These are phyloP conservation scores for Balansia obtecta DNA, from an alignment of 2,329 filamentous ascomycete species.

Conservation along the genomic window DNA sequence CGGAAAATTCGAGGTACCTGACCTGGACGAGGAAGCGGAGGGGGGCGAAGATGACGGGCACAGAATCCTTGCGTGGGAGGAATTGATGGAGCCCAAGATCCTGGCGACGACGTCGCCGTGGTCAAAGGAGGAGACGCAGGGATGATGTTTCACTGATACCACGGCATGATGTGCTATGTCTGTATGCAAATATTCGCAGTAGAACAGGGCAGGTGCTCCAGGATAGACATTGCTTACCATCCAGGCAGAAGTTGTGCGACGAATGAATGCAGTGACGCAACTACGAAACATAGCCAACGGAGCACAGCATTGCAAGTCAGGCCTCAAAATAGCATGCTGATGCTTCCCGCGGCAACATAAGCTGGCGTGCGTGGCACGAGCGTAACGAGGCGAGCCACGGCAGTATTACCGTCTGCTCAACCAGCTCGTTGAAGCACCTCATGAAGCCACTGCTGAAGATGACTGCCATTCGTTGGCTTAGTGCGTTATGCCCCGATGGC, in stretches of 20 bases:
- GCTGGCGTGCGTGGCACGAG: too few relatives aligned
- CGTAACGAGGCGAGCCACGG: too few relatives aligned
- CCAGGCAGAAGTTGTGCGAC: neutral
- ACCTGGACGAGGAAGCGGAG: conserved; percentile 42
- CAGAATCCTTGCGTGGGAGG: conserved; percentile 44
- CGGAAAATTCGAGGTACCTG: conserved; percentile 64
- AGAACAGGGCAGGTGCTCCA: neutral
- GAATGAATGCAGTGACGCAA: neutral
- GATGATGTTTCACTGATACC: neutral
- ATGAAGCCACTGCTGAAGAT: too few relatives aligned
- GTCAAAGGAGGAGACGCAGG: neutral
- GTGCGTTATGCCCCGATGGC: too few relatives aligned
- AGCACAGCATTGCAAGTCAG: neutral
- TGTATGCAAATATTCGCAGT: neutral
- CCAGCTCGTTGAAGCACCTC: too few relatives aligned
- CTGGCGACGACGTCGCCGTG: conserved; percentile 27
- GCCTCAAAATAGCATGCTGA: too few relatives aligned
- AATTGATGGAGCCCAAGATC: conserved; percentile 58
- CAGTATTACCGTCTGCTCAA: too few relatives aligned
- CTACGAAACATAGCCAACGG: neutral
- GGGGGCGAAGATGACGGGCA: conserved; percentile 51
- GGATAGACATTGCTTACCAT: neutral
- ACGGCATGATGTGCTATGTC: neutral
- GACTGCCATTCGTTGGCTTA: too few relatives aligned
- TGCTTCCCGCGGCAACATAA: too few relatives aligned